Conservation (phyloP, 306 rosid species). For the Fragaria iinumae region DNA sequence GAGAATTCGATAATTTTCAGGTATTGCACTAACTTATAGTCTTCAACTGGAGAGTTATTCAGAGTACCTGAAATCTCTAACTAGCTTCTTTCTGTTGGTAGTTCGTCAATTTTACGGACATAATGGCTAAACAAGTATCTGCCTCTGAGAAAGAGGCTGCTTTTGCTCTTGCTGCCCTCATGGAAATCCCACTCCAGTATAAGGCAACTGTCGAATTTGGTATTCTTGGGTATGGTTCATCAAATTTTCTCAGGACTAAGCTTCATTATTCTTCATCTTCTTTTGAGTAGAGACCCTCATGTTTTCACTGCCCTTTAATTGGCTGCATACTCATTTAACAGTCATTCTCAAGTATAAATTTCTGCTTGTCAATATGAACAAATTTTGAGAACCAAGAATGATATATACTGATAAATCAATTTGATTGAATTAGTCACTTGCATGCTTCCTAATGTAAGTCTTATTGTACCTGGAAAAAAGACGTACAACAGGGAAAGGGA, state of each 20-base stretch:
- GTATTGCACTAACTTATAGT: constrained; percentile 26
- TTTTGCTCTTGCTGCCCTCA: constrained; percentile 91
- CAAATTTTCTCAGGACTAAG: background rate
- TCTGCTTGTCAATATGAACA: background rate
- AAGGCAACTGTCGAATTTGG: constrained; percentile 64
- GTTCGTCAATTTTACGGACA: constrained; percentile 83
- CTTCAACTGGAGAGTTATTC: constrained; percentile 7
- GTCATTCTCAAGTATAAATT: background rate
- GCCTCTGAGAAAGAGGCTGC: constrained; percentile 66
- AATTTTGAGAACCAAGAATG: background rate
- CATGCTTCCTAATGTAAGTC: constrained; percentile 7
- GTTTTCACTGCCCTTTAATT: background rate
- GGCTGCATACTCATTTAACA: background rate
- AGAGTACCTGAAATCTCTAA: constrained; percentile 5
- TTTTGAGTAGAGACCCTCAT: background rate
- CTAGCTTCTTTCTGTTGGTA: constrained; percentile 24
- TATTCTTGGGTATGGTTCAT: constrained; percentile 58
- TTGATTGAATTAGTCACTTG: background rate
- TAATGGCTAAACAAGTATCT: constrained; percentile 43
- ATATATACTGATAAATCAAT: background rate
- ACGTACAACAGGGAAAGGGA: constrained; percentile 56
- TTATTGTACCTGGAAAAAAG: constrained; percentile 37
- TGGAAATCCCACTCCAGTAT: constrained; percentile 92
- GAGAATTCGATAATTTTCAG: constrained; percentile 89
- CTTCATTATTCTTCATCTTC: constrained; percentile 4